phyloP scores from a whole-genome alignment of 2,329 filamentous ascomycete genomes.

The Shiraia bambusicola region DNA sequence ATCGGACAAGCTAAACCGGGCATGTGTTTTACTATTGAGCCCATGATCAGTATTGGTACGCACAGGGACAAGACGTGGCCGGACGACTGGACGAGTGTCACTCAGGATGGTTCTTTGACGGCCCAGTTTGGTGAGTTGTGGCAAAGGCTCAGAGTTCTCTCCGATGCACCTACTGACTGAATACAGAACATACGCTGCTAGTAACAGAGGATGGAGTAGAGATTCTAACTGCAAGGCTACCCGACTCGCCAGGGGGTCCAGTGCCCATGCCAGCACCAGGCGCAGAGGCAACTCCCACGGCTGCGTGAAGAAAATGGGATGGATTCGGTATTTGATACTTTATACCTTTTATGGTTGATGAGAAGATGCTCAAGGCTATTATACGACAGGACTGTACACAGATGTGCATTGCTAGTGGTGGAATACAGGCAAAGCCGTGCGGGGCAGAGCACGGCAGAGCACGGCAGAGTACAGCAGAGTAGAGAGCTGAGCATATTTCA shows the following conservation, averaged over 20 bases:
- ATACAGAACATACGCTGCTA: slow-evolving; percentile 73
- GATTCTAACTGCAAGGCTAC: slow-evolving; percentile 71
- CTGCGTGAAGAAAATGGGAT: slow-evolving; percentile 2
- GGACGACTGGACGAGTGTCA: slow-evolving; percentile 97
- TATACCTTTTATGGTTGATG: background rate
- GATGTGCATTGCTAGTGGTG: no score
- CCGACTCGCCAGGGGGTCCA: slow-evolving; percentile 74
- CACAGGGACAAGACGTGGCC: slow-evolving; percentile 96
- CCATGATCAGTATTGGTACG: slow-evolving; percentile 93
- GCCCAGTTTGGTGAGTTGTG: slow-evolving; percentile 81
- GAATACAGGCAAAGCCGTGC: no score
- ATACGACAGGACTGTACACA: no score
- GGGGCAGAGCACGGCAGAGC: no score
- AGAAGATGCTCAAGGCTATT: no score
- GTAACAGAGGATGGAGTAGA: slow-evolving; percentile 83
- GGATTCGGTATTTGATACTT: background rate
- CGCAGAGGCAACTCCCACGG: slow-evolving; percentile 25
- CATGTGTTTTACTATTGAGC: slow-evolving; percentile 99
- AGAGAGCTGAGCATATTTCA: no score
- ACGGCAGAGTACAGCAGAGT: no score
- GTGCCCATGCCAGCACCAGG: slow-evolving; percentile 57
- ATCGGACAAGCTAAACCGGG: slow-evolving; percentile 91
- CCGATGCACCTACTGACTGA: slow-evolving; percentile 11
- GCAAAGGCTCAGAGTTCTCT: background rate
- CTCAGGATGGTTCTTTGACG: slow-evolving; percentile 82